These are phyloP conservation scores for Rhododendron simsii DNA, from an alignment of 148 eudicot genomes.

Conservation along the genomic window DNA sequence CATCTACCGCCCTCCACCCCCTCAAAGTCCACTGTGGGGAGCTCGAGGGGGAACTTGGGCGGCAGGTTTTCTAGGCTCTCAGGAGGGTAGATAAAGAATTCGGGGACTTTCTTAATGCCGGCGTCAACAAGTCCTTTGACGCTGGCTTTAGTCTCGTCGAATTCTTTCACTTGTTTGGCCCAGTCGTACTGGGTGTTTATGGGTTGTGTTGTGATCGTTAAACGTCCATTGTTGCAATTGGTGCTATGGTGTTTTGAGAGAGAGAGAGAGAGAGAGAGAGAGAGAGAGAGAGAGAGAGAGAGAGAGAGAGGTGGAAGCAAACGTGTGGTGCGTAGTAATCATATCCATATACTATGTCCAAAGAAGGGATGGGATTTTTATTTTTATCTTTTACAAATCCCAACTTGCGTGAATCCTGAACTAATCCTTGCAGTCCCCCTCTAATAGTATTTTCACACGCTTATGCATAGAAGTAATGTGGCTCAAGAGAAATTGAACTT, in stretches of 20 bases:
- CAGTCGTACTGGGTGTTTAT: neutral
- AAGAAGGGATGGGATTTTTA: too few species aligned
- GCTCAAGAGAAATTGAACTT: too few species aligned
- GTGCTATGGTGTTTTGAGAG: neutral
- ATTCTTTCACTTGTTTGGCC: conserved; percentile 4
- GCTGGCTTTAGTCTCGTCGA: neutral
- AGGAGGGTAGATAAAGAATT: neutral
- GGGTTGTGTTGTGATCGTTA: neutral
- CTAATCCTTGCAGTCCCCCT: too few species aligned
- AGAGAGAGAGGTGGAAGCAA: neutral
- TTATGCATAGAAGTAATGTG: too few species aligned
- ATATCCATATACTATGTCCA: neutral
- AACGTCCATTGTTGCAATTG: neutral
- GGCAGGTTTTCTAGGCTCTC: conserved; percentile 9
- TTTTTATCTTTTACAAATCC: too few species aligned
- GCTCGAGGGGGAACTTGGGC: conserved; percentile 14
- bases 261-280: neutral
- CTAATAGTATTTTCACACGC: too few species aligned
- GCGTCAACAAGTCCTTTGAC: neutral
- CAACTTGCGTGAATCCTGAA: too few species aligned
- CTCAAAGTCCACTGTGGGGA: conserved; percentile 42
- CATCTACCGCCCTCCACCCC: neutral
- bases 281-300: conserved; percentile 3
- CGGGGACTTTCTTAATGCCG: neutral
- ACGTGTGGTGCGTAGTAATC: neutral